Evolutionary conservation across 2,329 filamentous ascomycete genomes (phyloP).

Genomic region (Phaeoacremonium minimum): DNA sequence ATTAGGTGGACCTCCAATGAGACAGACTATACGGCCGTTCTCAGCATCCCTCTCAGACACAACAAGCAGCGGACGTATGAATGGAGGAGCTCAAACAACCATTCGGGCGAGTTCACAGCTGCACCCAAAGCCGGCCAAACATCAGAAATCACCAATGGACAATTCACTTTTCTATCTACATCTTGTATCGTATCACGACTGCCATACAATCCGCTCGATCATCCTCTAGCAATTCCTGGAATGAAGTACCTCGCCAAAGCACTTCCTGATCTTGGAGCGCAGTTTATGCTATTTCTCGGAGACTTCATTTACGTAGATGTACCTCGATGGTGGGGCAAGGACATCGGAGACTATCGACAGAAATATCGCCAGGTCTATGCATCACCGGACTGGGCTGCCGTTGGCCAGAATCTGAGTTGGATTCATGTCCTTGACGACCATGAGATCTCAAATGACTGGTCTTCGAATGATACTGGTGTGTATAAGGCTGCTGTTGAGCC

Average conservation of each 20-base stretch:
- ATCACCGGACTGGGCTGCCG: conserved; percentile 82
- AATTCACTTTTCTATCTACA: conserved; percentile 86
- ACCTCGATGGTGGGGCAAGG: conserved; percentile 70
- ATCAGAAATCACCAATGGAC: conserved; percentile 56
- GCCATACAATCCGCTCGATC: conserved; percentile 80
- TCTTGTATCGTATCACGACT: conserved; percentile 91
- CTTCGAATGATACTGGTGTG: conserved; percentile 72
- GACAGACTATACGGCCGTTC: conserved; percentile 76
- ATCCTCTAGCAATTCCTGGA: conserved; percentile 78
- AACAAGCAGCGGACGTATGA: conserved; percentile 72
- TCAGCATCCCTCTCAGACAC: conserved; percentile 61
- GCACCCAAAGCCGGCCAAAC: conserved; percentile 67
- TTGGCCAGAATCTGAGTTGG: conserved; percentile 83
- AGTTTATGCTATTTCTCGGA: conserved; percentile 78
- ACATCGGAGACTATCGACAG: conserved; percentile 72
- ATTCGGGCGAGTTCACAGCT: conserved; percentile 75
- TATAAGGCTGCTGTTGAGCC: conserved; percentile 78
- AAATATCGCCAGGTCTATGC: conserved; percentile 96
- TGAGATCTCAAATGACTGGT: conserved; percentile 94
- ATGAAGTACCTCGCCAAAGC: conserved; percentile 72
- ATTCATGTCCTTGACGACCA: conserved; percentile 96
- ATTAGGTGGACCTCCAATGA: conserved; percentile 64
- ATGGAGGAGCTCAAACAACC: conserved; percentile 83
- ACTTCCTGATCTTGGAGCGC: conserved; percentile 66
- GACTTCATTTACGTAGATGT: conserved; percentile 93